A percentile compares a stretch with the other conserved stretches of the same genome.
phyloP scores from a whole-genome alignment of 2,329 filamentous ascomycete species.

The Talaromyces sp. region DNA sequence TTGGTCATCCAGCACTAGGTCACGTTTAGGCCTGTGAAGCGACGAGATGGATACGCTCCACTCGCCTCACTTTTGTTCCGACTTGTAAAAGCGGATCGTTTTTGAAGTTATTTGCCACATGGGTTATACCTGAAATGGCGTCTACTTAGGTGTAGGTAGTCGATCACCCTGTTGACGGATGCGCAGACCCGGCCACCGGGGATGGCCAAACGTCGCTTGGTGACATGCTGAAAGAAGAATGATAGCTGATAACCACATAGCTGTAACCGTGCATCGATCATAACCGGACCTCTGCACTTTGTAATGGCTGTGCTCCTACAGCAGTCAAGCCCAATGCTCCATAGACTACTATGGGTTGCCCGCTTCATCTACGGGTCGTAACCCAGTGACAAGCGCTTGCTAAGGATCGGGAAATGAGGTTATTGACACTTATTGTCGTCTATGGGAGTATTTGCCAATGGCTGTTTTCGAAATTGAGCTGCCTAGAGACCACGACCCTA shows the following conservation, averaged over 20 bases:
- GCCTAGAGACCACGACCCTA: slow-evolving; percentile 4
- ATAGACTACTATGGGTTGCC: neutral
- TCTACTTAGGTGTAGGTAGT: neutral
- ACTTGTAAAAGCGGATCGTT: slow-evolving; percentile 1
- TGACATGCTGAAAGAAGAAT: neutral
- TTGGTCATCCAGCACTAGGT: neutral
- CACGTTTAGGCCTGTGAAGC: neutral
- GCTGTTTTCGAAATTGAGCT: neutral
- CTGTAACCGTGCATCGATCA: too few species aligned
- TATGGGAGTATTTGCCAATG: neutral
- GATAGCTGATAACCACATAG: too few species aligned
- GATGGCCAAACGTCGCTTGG: neutral
- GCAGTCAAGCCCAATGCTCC: neutral
- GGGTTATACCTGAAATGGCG: neutral
- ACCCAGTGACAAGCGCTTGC: neutral
- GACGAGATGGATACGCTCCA: neutral
- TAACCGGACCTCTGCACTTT: neutral
- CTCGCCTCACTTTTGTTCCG: slow-evolving; percentile 2
- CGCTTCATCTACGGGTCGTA: neutral
- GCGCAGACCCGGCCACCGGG: neutral
- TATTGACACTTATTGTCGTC: neutral
- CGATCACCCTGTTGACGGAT: neutral
- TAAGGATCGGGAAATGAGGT: neutral
- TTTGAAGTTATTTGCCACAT: neutral
- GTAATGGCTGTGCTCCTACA: neutral